Base-by-base conservation (phyloP, 2,329 filamentous ascomycete genomes). In the Metarhizium robertsii region DNA sequence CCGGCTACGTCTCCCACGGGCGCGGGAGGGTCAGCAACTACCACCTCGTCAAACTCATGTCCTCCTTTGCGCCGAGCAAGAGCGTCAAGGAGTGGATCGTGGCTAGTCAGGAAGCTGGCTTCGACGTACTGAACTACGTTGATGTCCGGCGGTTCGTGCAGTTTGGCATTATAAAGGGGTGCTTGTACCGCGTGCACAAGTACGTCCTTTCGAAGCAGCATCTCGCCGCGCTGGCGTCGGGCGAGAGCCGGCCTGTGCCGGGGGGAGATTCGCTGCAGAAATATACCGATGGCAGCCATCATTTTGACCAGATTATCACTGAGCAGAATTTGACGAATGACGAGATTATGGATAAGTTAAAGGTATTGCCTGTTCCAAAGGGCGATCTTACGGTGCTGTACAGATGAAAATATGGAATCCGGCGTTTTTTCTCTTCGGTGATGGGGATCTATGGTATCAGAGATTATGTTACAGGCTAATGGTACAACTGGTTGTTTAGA, bases 141-240 rank as follows among this genome's bases (percentile, higher is more conserved):
- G 94, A 99, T 68, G 84, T 96, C 55, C 84, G 94, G 13, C 86
- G 94, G 32, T 86, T 99, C 60, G 90, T 97, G 60, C 95, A 95
- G 57, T 99, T 97, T 65, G 94, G 92, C 56, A 81, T 96, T 57
- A 95, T 97, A 69, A 97, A 97, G 72, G 92, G 92, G 16, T 88
- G 95, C 62, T 73, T 99, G 29, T 96, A 96, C 70, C 84, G 94
- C 38, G 86, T 96, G 45, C 90, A 97, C 73, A 95, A 94, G 69
- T 95, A 95, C 67, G 88, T 90, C 32, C 82, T 95, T 1, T 84
- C 80, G 4, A 83, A 83, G 64, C 79, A 83, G 66, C 82, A 84
- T 62, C 70, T 86, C 25, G 75, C 79, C 7, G 73, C 74, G 2
- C 66, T 84, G 54, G 82, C 80, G 1, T 78, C 79, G 43, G 81